Conservation (phyloP, 225 moss, liverwort and hornwort genomes). For the Bryum argenteum region DNA sequence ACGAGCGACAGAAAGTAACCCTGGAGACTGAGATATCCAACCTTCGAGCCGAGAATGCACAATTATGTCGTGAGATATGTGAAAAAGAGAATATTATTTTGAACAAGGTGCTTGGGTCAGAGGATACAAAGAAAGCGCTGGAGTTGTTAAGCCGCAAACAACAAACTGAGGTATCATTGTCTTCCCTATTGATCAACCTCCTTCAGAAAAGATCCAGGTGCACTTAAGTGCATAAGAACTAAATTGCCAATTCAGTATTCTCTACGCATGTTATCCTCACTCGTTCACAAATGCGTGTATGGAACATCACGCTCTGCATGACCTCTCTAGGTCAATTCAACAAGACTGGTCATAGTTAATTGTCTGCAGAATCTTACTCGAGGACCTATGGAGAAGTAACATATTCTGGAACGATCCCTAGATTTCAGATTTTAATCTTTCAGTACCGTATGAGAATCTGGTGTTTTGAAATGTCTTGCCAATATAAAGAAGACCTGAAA, state of each 20-base stretch:
- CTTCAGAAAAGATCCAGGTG: conserved; percentile 7
- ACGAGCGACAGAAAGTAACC: conserved; percentile 74
- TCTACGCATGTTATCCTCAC: not conserved
- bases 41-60: conserved; percentile 76
- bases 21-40: conserved; percentile 68
- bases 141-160: conserved; percentile 50
- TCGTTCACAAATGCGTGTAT: not conserved
- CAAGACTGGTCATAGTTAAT: not conserved
- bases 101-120: conserved; percentile 65
- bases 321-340: conserved; percentile 11
- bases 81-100: conserved; percentile 81
- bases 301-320: not conserved
- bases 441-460: not conserved
- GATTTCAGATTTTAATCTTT: conserved; percentile 9
- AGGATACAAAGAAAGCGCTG: conserved; percentile 49
- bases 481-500: not conserved
- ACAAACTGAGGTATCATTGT: conserved; percentile 37
- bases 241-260: not conserved
- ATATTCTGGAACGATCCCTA: conserved; percentile 1
- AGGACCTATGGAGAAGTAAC: not conserved
- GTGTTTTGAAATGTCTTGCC: not conserved
- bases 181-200: conserved; percentile 7
- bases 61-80: conserved; percentile 78
- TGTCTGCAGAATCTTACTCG: not conserved
- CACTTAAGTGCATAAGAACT: not conserved